These are phyloP conservation scores for Davidsoniella australis DNA, from an alignment of 2,329 filamentous ascomycete genomes.

Conservation along the genomic window DNA sequence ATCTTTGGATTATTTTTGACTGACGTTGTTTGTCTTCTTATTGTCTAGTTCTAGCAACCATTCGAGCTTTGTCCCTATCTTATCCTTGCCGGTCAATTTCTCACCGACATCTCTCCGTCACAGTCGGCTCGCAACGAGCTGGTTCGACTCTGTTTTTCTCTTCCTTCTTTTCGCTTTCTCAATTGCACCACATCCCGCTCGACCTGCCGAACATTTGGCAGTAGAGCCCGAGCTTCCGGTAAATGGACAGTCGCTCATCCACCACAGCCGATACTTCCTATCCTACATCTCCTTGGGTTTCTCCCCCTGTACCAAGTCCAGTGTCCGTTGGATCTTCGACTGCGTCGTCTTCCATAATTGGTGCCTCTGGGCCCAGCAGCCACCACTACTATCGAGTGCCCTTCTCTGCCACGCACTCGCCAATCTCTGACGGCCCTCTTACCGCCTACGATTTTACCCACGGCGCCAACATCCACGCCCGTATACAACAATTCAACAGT, in stretches of 20 bases:
- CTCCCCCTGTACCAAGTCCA: slow-evolving; percentile 14
- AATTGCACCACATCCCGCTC: slow-evolving; percentile 3
- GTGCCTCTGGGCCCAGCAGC: slow-evolving; percentile 6
- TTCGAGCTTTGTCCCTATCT: slow-evolving; percentile 3
- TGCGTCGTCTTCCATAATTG: slow-evolving; percentile 5
- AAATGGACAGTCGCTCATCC: slow-evolving; percentile 35
- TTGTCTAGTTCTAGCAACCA: slow-evolving; percentile 1
- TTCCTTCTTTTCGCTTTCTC: background rate
- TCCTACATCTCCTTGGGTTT: slow-evolving; percentile 24
- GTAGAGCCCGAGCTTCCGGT: slow-evolving; percentile 17
- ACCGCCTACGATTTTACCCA: background rate
- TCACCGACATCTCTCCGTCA: slow-evolving; percentile 1
- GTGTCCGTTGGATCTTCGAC: slow-evolving; percentile 6
- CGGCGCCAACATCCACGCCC: slow-evolving; percentile 37
- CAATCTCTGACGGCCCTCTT: too few relatives aligned
- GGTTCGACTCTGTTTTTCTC: background rate
- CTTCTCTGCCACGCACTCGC: slow-evolving; percentile 3
- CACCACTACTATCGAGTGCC: slow-evolving; percentile 3
- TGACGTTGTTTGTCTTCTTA: slow-evolving; percentile 1
- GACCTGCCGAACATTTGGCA: slow-evolving; percentile 12
- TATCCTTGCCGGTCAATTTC: slow-evolving; percentile 3
- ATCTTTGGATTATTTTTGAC: background rate
- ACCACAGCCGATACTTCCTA: slow-evolving; percentile 33
- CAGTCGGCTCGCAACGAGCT: too few relatives aligned
- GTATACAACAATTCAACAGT: slow-evolving; percentile 48